These are phyloP conservation scores for Quercus phellos DNA, from an alignment of 331 rosid species.

Conservation along the genomic window DNA sequence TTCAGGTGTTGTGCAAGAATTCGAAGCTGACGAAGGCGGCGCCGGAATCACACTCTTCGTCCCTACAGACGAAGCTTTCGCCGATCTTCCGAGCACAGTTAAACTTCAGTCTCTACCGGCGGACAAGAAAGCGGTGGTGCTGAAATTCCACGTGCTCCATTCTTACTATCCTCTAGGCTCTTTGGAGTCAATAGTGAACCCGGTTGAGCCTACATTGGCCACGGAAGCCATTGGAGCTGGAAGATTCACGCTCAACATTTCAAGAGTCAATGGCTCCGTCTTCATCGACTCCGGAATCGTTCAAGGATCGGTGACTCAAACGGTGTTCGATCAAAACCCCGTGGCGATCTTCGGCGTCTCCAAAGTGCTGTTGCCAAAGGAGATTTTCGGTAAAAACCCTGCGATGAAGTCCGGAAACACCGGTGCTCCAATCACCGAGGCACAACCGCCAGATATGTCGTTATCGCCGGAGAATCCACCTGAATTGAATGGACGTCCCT, in stretches of 20 bases:
- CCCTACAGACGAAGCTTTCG: conserved; percentile 72
- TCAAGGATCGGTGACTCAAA: conserved; percentile 72
- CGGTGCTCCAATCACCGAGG: conserved; percentile 25
- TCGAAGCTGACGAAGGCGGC: conserved; percentile 90
- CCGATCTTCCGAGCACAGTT: conserved; percentile 55
- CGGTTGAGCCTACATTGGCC: conserved; percentile 85
- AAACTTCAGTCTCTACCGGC: conserved; percentile 74
- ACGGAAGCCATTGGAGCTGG: conserved; percentile 91
- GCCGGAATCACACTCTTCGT: conserved; percentile 90
- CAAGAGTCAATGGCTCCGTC: conserved; percentile 69
- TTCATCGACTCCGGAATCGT: conserved; percentile 75
- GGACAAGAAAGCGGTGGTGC: conserved; percentile 69
- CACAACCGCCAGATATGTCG: conserved; percentile 41
- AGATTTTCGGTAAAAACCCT: conserved; percentile 64
- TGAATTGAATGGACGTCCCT: conserved; percentile 38
- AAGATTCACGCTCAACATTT: conserved; percentile 78
- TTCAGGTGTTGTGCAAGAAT: conserved; percentile 82
- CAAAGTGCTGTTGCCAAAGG: conserved; percentile 70
- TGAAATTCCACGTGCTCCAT: conserved; percentile 76
- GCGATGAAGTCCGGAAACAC: conserved; percentile 30
- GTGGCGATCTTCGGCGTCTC: conserved; percentile 95
- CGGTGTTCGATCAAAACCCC: conserved; percentile 89
- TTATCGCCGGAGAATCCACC: conserved; percentile 51
- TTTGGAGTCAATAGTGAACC: conserved; percentile 77
- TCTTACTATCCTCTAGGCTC: conserved; percentile 92